Evolutionary conservation across 192 early-diverging fungal genomes (phyloP), one percentile per base, ranked within the genome.

Genomic region (Pecoramyces ruminantium): DNA sequence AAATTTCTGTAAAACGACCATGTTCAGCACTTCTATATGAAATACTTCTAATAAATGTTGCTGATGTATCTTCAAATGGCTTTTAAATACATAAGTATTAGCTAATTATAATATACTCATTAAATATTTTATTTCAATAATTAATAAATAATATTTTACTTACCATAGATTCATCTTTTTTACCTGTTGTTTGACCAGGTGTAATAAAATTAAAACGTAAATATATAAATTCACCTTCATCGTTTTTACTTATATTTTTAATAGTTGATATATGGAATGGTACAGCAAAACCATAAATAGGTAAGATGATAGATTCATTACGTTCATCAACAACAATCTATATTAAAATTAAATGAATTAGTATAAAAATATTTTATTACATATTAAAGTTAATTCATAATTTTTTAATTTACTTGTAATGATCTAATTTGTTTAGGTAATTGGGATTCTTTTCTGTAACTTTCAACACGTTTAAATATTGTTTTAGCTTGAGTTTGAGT

Each of bases 201-300:
- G 95, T 96, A 25, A 96, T 86, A 86, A 99, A 93, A 84, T 99
- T 99, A 82, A 99, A 91, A 77, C 98, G 94, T 28, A 99, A 86
- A 82, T 95, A 92, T 27, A 94, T 91, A 81, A 89, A 93, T 58
- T 96, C 94, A 78, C 94, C 93, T 87, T 99, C 98, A 79, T 98
- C 98, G 78, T 88, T 92, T 86, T 98, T 98, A 85, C 90, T 92
- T 13, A 94, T 92, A 84, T 94, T 98, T 83, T 99, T 98, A 40
- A 99, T 83, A 3, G 96, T 96, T 17, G 95, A 94, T 80, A 99
- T 94, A 84, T 99, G 98, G 89, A 99, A 97, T 30, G 98, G 98
- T 18, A 99, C 98, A 3, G 97, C 92, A 84, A 94, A 90, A 28
- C 97, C 97, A 83, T 97, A 97, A 51, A 99, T 93, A 13, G 98